phyloP scores from a whole-genome alignment of 75 land plant genomes.

The Cunninghamia lanceolata region DNA sequence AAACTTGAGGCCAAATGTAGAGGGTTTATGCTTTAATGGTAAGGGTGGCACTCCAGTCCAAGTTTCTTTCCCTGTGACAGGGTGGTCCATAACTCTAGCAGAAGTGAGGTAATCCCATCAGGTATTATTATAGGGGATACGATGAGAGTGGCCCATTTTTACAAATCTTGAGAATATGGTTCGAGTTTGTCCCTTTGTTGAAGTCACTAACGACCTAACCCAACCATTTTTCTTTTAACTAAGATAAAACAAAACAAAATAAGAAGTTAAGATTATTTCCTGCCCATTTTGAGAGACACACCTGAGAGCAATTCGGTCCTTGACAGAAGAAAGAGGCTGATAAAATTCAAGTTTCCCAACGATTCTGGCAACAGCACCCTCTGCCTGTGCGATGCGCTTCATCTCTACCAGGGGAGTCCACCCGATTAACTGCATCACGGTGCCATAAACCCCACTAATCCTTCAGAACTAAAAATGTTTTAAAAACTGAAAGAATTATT shows the following conservation, averaged over 20 bases:
- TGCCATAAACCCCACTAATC: neutral
- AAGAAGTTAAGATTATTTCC: neutral
- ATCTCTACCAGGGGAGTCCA: conserved; percentile 57
- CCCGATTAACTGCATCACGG: conserved; percentile 40
- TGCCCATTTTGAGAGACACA: conserved; percentile 4
- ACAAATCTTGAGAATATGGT: neutral
- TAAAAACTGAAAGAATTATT: neutral
- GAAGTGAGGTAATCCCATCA: neutral
- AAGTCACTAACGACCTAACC: neutral
- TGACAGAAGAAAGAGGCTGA: conserved; percentile 53
- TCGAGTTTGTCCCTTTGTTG: neutral
- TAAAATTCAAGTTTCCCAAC: conserved; percentile 44
- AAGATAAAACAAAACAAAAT: too few species aligned
- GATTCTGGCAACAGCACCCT: conserved; percentile 42
- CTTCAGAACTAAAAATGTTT: neutral
- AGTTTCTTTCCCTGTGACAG: neutral
- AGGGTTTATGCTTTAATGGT: too few species aligned
- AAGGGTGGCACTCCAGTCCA: too few species aligned
- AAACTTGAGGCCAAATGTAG: too few species aligned
- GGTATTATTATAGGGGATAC: neutral
- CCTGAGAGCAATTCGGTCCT: conserved; percentile 54
- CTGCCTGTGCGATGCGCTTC: conserved; percentile 26
- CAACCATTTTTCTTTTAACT: neutral
- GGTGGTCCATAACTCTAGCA: neutral
- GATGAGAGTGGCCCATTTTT: neutral